Evolutionary conservation across 345 rosid genomes (phyloP).

Genomic region (Linum usitatissimum): DNA sequence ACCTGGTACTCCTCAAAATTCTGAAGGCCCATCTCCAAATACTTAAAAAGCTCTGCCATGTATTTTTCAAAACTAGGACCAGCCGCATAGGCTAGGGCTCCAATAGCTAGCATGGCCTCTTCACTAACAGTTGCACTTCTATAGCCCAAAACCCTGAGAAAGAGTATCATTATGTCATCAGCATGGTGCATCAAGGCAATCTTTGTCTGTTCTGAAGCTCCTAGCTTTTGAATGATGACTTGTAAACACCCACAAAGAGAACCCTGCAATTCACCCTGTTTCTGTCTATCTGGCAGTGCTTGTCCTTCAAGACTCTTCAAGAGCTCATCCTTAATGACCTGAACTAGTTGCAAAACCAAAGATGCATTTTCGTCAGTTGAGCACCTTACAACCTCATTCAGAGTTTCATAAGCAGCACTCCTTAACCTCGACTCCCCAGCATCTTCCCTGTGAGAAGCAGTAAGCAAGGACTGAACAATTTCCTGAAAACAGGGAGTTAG

Average conservation of each 20-base stretch:
- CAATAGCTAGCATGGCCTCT: constrained; percentile 98
- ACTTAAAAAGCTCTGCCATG: constrained; percentile 67
- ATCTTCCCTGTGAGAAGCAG: constrained; percentile 67
- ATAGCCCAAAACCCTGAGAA: constrained; percentile 77
- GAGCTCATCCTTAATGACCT: constrained; percentile 62
- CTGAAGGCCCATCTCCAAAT: constrained; percentile 81
- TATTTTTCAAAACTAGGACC: constrained; percentile 72
- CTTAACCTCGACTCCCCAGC: constrained; percentile 63
- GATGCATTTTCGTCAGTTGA: constrained; percentile 53
- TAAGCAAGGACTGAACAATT: constrained; percentile 50
- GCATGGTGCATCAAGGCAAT: constrained; percentile 49
- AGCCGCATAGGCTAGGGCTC: constrained; percentile 86
- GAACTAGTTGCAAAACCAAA: constrained; percentile 62
- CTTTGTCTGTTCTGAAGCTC: constrained; percentile 53
- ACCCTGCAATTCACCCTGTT: constrained; percentile 86
- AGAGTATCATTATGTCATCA: constrained; percentile 74
- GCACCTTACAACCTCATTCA: constrained; percentile 85
- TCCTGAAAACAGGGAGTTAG: constrained; percentile 61
- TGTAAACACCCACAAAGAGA: constrained; percentile 90
- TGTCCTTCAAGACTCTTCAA: constrained; percentile 64
- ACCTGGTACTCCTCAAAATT: constrained; percentile 90
- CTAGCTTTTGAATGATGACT: constrained; percentile 83
- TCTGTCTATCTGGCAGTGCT: constrained; percentile 67
- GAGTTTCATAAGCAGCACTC: constrained; percentile 73
- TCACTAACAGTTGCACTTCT: constrained; percentile 92